Conservation (phyloP, 1,139 yeast species). For the Candida albicans region DNA sequence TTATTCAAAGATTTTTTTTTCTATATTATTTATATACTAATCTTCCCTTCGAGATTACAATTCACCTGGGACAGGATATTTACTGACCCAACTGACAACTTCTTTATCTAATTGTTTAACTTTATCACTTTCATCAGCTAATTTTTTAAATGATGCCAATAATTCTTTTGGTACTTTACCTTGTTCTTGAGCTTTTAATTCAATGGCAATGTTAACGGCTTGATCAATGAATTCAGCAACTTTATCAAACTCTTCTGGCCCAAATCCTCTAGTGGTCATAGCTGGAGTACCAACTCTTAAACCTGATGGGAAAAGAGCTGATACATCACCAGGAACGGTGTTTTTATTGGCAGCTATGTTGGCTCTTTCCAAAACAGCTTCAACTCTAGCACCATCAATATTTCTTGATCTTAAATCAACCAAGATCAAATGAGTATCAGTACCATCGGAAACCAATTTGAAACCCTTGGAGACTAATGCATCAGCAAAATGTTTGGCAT, state of each 20-base stretch:
- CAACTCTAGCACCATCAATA: constrained; percentile 95
- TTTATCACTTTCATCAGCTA: constrained; percentile 58
- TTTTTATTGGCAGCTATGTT: constrained; percentile 95
- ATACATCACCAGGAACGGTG: constrained; percentile 94
- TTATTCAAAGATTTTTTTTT: too few relatives aligned
- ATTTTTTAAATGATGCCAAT: constrained; percentile 60
- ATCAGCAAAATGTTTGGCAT: constrained; percentile 75
- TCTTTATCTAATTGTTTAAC: constrained; percentile 62
- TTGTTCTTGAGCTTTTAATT: constrained; percentile 58
- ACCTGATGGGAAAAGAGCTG: constrained; percentile 94
- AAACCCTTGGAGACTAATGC: constrained; percentile 70
- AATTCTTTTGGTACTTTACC: constrained; percentile 65
- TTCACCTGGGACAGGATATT: constrained; percentile 82
- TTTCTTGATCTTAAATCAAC: constrained; percentile 80
- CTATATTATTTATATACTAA: background rate
- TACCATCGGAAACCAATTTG: constrained; percentile 84
- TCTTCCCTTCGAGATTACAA: constrained; percentile 23
- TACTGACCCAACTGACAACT: constrained; percentile 64
- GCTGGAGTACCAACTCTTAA: constrained; percentile 97
- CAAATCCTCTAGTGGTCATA: constrained; percentile 95
- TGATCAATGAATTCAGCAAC: constrained; percentile 77
- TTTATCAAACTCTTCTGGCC: constrained; percentile 70
- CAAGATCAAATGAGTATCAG: constrained; percentile 91
- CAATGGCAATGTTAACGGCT: constrained; percentile 69
- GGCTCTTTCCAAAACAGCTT: constrained; percentile 82